phyloP scores from a whole-genome alignment of 257 asterid genomes.

The Haberlea rhodopensis region DNA sequence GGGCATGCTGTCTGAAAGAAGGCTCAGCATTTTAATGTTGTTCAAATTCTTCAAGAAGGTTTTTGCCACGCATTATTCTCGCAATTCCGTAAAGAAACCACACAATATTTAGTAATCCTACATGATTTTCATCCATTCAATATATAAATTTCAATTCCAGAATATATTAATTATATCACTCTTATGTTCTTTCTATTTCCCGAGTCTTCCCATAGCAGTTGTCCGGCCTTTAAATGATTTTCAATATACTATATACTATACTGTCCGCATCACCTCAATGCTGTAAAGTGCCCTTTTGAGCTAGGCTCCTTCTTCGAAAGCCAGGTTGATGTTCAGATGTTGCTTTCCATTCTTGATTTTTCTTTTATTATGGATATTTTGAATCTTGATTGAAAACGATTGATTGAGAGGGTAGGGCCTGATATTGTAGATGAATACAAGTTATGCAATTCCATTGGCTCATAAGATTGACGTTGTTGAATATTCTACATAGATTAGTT shows the following conservation, averaged over 20 bases:
- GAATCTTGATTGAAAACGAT: not conserved
- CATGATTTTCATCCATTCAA: not conserved
- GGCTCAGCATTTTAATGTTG: constrained; percentile 2
- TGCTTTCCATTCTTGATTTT: not conserved
- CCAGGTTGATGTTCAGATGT: not conserved
- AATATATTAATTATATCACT: too few relatives aligned
- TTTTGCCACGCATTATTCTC: too few relatives aligned
- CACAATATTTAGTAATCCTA: not conserved
- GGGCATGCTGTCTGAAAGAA: not conserved
- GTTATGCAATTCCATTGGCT: not conserved
- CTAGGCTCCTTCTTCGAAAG: too few relatives aligned
- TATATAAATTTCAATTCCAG: too few relatives aligned
- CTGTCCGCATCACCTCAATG: too few relatives aligned
- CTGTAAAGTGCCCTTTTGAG: too few relatives aligned
- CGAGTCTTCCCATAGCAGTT: too few relatives aligned
- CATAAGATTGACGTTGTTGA: not conserved
- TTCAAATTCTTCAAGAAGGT: not conserved
- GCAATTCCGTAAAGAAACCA: too few relatives aligned
- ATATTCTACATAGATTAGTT: not conserved
- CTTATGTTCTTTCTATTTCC: too few relatives aligned
- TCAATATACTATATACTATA: too few relatives aligned
- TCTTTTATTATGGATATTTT: not conserved
- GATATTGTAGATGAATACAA: not conserved
- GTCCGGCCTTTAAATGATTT: too few relatives aligned
- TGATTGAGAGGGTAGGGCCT: not conserved